Evolutionary conservation across 768 basidiomycete species (phyloP), one percentile per base, ranked within the genome.

Genomic region (Dentipellis sp.): DNA sequence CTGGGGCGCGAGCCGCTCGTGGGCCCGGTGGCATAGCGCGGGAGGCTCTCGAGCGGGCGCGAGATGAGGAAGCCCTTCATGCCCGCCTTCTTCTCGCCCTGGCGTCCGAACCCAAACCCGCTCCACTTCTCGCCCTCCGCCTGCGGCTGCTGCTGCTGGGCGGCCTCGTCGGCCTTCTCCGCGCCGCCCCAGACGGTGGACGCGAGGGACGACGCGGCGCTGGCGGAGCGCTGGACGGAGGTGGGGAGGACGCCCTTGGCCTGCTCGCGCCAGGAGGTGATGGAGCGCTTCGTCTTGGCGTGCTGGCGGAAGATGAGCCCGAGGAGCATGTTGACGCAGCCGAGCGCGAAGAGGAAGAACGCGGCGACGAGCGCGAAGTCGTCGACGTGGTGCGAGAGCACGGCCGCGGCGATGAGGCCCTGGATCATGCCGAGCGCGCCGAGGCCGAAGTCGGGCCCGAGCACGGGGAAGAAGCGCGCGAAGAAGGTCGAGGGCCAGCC

Each of bases 361-460:
- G 88, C 89, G 1, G 88, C 75, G 58, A 90, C 90, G 62, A 92
- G 85, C 14, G 88, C 82, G 72, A 94, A 93, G 51, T 78, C 80
- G 61, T 86, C 81, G 52, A 91, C 86, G 65, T 82, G 79, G 73
- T 89, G 86, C 5, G 85, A 85, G 53, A 88, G 80, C 57, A 88
- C 76, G 16, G 83, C 78, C 34, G 85, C 85, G 9, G 84, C 83
- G 56, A 88, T 84, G 85, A 94, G 76, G 71, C 86, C 84, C 71
- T 97, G 88, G 67, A 94, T 87, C 56, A 91, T 75, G 19, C 94
- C 94, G 34, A 95, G 77, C 10, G 91, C 80, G 50, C 93, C 94
- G 11, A 94, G 74, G 46, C 94, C 92, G 64, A 95, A 94, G 47
- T 78, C 75, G 34, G 82, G 76, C 1, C 94, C 93, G 11, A 97